Base-by-base conservation (phyloP, 768 basidiomycete species). In the Grammothele lineata region DNA sequence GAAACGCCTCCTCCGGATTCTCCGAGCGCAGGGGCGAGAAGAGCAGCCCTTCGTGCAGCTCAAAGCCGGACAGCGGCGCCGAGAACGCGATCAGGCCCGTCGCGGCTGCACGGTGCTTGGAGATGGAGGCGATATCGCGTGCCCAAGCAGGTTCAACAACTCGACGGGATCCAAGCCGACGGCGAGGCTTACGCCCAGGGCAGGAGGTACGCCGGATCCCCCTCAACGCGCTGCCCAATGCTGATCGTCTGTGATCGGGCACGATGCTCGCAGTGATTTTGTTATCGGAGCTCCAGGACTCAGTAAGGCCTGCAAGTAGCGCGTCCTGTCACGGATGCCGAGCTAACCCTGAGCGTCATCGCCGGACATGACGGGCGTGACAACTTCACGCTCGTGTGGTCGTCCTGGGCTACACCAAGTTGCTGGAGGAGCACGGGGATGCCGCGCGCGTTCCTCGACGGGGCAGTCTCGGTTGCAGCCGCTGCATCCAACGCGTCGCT, bases 361-460 rank as follows among this genome's bases (percentile, higher is more conserved):
- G 66, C 67, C 2, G 74, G 73, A 3, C 56, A 50, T 11, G 75
- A 76, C 54, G 63, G 68, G 4, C 54, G 47, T 6, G 75, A 75
- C 51, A 59, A 61, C 35, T 67, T 62, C 43, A 73, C 72, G 19
- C 48, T 66, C 18, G 61, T 65, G 17, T 69, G 74, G 42, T 51
- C 1, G 68, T 83, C 9, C 82, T 81, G 0, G 73, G 81, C 53
- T 85, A 69, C 52, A 75, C 69, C 0, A 65, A 71, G 54, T 77
- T 80, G 0, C 65, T 84, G 6, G 66, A 72, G 37, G 60, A 63
- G 22, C 57, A 73, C 24, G 74, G 75, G 75, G 14, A 66, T 75
- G 1, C 70, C 72, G 1, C 65, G 75, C 14, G 45, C 45, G 9
- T 61, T 69, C 15, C 61, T 68, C 45, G 54, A 42, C 6, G 53